phyloP scores from a whole-genome alignment of 176 grass and related monocot species.

The Canna indica region DNA sequence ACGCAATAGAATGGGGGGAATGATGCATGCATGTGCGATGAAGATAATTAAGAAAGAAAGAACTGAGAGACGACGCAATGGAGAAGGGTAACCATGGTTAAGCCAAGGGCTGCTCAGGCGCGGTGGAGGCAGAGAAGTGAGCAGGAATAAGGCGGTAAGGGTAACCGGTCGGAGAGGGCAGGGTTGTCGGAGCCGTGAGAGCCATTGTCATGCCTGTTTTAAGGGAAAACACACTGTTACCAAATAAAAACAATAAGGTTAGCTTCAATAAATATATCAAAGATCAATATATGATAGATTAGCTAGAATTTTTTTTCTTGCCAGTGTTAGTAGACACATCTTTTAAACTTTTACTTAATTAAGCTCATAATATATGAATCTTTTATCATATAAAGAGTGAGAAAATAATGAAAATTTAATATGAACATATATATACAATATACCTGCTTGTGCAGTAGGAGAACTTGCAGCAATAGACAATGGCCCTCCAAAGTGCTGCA shows the following conservation, averaged over 20 bases:
- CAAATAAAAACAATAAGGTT: background rate
- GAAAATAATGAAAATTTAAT: too few species aligned
- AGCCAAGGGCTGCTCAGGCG: constrained; percentile 90
- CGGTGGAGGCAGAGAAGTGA: constrained; percentile 63
- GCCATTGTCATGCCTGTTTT: constrained; percentile 98
- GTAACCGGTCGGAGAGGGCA: constrained; percentile 55
- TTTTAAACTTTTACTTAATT: too few species aligned
- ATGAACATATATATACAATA: background rate
- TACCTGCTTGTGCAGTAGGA: constrained; percentile 81
- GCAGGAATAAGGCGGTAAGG: constrained; percentile 68
- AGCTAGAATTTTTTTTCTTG: too few species aligned
- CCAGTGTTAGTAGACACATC: too few species aligned
- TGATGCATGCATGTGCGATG: too few species aligned
- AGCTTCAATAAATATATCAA: too few species aligned
- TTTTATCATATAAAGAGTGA: too few species aligned
- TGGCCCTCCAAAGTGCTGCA: constrained; percentile 59
- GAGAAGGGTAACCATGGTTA: constrained; percentile 68
- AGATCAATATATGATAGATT: too few species aligned
- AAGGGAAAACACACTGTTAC: constrained; percentile 75
- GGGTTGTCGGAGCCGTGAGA: constrained; percentile 61
- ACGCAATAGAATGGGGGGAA: constrained; percentile 21
- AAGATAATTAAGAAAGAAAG: too few species aligned
- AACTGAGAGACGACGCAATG: constrained; percentile 3
- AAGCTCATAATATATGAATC: too few species aligned
- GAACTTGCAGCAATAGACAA: constrained; percentile 71